Conservation (phyloP, 805 yeast species). For the Kodamaea kaohsiungensis region DNA sequence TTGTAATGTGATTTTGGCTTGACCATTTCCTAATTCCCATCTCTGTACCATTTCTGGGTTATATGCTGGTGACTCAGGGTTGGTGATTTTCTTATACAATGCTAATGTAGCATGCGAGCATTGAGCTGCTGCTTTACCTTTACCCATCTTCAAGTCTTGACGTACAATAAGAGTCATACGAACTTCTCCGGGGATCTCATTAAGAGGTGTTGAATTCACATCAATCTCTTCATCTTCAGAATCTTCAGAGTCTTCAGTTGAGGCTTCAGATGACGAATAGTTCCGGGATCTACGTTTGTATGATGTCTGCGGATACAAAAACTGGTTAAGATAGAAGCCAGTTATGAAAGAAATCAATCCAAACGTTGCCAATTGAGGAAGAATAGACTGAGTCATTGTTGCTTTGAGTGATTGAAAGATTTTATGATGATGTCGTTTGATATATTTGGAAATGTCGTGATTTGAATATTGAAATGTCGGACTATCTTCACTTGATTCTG, state of each 20-base stretch:
- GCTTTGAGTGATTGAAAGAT: not conserved
- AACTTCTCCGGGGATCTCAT: constrained; percentile 75
- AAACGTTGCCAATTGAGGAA: constrained; percentile 29
- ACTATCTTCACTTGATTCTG: too few species aligned
- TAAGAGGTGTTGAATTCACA: constrained; percentile 59
- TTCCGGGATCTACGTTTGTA: not conserved
- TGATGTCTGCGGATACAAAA: constrained; percentile 9
- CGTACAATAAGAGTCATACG: constrained; percentile 87
- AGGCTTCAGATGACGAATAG: constrained; percentile 2
- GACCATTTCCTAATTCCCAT: constrained; percentile 82
- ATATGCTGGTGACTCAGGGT: constrained; percentile 50
- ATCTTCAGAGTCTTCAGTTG: constrained; percentile 27
- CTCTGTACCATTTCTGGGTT: constrained; percentile 65
- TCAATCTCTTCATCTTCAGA: constrained; percentile 48
- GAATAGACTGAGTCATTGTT: constrained; percentile 10
- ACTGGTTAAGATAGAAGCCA: constrained; percentile 34
- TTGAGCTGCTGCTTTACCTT: constrained; percentile 97
- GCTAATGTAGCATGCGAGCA: constrained; percentile 98
- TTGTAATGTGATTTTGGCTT: constrained; percentile 89
- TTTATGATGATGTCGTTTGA: not conserved
- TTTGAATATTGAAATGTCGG: too few species aligned
- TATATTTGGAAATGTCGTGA: not conserved
- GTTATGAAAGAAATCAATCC: constrained; percentile 38
- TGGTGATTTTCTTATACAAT: constrained; percentile 69
- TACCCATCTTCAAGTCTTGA: constrained; percentile 86